These are phyloP conservation scores for Alternaria triticimaculans DNA, from an alignment of 2,329 filamentous ascomycete species.

Conservation along the genomic window DNA sequence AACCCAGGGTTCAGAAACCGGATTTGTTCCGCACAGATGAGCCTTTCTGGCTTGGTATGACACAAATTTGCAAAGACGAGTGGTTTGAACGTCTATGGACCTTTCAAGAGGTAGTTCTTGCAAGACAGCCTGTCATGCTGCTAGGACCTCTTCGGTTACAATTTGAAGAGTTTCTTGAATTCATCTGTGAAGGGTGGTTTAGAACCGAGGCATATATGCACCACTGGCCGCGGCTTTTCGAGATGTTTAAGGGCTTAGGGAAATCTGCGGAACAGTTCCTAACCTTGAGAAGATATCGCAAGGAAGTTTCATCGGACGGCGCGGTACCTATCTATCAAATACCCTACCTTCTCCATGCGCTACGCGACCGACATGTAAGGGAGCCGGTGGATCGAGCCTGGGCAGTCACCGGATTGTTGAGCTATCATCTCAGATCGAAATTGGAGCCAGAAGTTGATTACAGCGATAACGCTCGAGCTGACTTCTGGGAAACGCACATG, in stretches of 20 bases:
- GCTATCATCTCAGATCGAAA: rapidly evolving
- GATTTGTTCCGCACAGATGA: rapidly evolving
- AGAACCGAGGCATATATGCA: not conserved
- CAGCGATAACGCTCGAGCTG: not conserved
- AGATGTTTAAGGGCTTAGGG: rapidly evolving
- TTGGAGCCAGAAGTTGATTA: not conserved
- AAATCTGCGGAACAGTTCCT: rapidly evolving
- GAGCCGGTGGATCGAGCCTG: not conserved
- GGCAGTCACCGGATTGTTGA: not conserved
- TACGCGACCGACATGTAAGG: not conserved
- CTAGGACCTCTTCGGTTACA: not conserved
- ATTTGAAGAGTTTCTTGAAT: not conserved
- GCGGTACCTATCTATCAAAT: rapidly evolving
- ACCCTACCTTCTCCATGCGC: not conserved
- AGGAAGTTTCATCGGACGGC: rapidly evolving
- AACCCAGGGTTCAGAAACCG: not conserved
- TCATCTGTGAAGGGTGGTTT: not conserved
- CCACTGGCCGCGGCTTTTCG: not conserved
- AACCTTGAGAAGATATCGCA: not conserved
- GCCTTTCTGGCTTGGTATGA: not conserved
- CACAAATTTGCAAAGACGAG: not conserved
- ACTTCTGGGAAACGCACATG: not conserved
- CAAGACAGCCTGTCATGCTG: not conserved
- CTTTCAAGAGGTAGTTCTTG: not conserved
- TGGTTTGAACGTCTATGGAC: not conserved